Conservation (phyloP, 169 alveolate genomes). For the Plasmodium vinckei region DNA sequence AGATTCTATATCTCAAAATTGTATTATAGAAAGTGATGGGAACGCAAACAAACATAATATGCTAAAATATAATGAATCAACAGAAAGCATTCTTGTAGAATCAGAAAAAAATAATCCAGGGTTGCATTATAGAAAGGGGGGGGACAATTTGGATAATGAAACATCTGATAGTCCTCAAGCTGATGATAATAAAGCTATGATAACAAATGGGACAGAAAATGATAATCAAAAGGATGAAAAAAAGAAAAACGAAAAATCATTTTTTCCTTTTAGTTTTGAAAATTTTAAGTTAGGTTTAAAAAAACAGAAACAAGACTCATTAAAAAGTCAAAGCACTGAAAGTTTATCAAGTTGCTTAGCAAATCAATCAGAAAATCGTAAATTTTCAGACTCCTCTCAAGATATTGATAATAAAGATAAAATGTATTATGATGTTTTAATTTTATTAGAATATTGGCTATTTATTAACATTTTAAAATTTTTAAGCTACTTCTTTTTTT, state of each 20-base stretch:
- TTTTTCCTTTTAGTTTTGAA: constrained; percentile 6
- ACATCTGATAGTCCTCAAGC: background rate
- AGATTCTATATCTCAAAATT: background rate
- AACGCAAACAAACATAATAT: background rate
- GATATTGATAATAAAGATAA: background rate
- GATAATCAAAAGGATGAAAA: background rate
- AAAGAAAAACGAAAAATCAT: constrained; percentile 5
- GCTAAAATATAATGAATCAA: background rate
- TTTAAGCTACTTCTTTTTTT: constrained; percentile 20
- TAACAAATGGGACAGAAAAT: background rate
- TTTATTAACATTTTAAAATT: constrained; percentile 53
- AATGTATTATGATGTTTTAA: constrained; percentile 30
- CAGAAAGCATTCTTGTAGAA: background rate
- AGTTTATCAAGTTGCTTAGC: too few species aligned
- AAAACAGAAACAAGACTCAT: background rate
- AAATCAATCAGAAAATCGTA: too few species aligned
- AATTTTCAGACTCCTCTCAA: too few species aligned
- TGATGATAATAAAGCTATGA: background rate
- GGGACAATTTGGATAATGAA: background rate
- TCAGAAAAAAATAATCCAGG: background rate
- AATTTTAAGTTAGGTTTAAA: constrained; percentile 13
- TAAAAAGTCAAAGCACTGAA: too few species aligned
- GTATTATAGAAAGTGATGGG: background rate
- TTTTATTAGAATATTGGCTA: constrained; percentile 66
- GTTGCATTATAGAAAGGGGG: background rate